phyloP scores from a whole-genome alignment of 768 basidiomycete genomes.

The Naganishia vaughanmartiniae region DNA sequence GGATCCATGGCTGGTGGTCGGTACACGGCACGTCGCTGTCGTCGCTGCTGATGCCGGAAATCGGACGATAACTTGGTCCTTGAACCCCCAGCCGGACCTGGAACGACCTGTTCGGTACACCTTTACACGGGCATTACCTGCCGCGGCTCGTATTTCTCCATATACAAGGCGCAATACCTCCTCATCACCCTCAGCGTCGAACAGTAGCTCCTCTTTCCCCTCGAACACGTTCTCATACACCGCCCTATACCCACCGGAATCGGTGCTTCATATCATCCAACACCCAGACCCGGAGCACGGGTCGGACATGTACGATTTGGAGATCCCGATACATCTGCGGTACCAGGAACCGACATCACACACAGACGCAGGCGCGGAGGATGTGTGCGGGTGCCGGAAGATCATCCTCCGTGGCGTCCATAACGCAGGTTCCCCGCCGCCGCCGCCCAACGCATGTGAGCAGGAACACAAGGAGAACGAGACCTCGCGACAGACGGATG shows the following conservation, averaged over 20 bases:
- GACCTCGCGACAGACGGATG: constrained; percentile 4
- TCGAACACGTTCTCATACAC: neutral
- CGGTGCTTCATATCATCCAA: constrained; percentile 12
- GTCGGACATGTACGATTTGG: constrained; percentile 1
- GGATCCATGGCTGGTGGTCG: too few relatives aligned
- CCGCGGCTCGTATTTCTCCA: neutral
- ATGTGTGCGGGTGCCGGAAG: neutral
- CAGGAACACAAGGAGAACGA: neutral
- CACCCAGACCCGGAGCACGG: too few relatives aligned
- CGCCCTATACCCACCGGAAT: neutral
- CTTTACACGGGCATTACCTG: neutral
- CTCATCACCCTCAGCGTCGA: neutral
- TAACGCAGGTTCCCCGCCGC: too few relatives aligned
- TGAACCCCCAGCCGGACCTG: constrained; percentile 7
- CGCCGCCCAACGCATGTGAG: too few relatives aligned
- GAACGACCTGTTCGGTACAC: constrained; percentile 25
- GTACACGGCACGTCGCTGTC: too few relatives aligned
- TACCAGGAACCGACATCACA: constrained; percentile 23
- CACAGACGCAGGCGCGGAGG: neutral
- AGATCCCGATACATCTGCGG: constrained; percentile 21
- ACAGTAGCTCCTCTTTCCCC: too few relatives aligned
- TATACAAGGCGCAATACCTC: neutral
- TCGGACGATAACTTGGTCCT: neutral
- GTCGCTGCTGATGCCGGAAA: too few relatives aligned
- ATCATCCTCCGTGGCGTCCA: neutral